These are phyloP conservation scores for Dipteronia sinensis DNA, from an alignment of 345 rosid genomes.

Conservation along the genomic window DNA sequence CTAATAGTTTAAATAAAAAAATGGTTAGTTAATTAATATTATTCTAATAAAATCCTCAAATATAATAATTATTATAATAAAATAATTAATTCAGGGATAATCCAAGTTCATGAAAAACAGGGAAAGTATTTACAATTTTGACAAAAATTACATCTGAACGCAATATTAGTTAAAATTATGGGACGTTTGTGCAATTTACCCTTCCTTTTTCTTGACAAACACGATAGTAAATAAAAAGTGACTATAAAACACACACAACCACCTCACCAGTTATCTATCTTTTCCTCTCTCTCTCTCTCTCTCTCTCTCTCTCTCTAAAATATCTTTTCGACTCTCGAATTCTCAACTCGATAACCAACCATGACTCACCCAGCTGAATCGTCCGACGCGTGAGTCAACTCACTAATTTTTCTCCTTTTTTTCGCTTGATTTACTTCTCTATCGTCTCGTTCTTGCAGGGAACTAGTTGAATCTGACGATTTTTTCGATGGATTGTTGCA, in stretches of 20 bases:
- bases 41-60: too few relatives aligned
- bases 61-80: too few relatives aligned
- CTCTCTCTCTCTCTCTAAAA: background rate
- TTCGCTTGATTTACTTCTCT: background rate
- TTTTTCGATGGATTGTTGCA: slow-evolving; percentile 10
- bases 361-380: slow-evolving; percentile 53
- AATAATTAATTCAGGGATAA: too few relatives aligned
- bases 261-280: background rate
- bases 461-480: background rate
- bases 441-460: background rate
- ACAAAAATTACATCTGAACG: too few relatives aligned
- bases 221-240: background rate
- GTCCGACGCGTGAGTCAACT: slow-evolving; percentile 56
- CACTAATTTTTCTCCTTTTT: background rate
- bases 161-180: too few relatives aligned
- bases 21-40: too few relatives aligned
- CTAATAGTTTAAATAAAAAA: too few relatives aligned
- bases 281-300: too few relatives aligned
- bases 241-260: background rate
- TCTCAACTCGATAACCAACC: background rate
- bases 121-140: too few relatives aligned
- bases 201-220: slow-evolving; percentile 13
- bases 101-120: too few relatives aligned
- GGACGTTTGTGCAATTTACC: too few relatives aligned
- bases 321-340: background rate